Percentiles rank a stretch among this genome's conserved stretches.
Conservation (phyloP, 2,329 filamentous ascomycete species). For the Aspergillus quadrilineatus region DNA sequence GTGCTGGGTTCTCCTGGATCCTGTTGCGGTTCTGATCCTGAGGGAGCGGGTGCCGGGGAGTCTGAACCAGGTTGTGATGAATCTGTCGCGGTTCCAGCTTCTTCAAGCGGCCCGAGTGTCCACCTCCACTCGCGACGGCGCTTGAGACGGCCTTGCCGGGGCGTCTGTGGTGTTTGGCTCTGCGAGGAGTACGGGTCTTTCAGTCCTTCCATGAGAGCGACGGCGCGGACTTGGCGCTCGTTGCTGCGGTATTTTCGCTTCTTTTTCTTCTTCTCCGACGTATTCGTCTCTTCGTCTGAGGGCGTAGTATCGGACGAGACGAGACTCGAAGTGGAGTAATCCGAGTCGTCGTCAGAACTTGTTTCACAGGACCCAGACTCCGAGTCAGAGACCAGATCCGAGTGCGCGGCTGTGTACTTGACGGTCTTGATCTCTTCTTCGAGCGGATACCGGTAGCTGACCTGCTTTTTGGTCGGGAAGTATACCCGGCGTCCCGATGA, state of each 20-base stretch:
- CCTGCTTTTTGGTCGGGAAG: slow-evolving; percentile 58
- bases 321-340: slow-evolving; percentile 27
- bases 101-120: slow-evolving; percentile 52
- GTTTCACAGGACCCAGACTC: slow-evolving; percentile 16
- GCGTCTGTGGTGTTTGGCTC: slow-evolving; percentile 52
- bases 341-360: slow-evolving; percentile 27
- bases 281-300: slow-evolving; percentile 33
- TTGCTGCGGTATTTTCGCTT: slow-evolving; percentile 33
- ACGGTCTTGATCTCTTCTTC: slow-evolving; percentile 60
- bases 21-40: background rate
- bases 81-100: background rate
- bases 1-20: background rate
- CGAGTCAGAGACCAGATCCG: slow-evolving; percentile 48
- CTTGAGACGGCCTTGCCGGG: slow-evolving; percentile 54
- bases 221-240: slow-evolving; percentile 41
- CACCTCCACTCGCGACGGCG: slow-evolving; percentile 57
- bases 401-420: slow-evolving; percentile 56
- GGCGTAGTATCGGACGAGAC: slow-evolving; percentile 31
- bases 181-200: slow-evolving; percentile 43
- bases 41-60: background rate
- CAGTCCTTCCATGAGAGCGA: slow-evolving; percentile 41
- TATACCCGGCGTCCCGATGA: slow-evolving; percentile 37
- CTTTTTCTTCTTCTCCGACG: slow-evolving; percentile 42
- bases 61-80: too few species aligned
- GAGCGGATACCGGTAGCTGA: slow-evolving; percentile 56